Evolutionary conservation across 345 rosid genomes (phyloP).

Genomic region (Syzygium oleosum): DNA sequence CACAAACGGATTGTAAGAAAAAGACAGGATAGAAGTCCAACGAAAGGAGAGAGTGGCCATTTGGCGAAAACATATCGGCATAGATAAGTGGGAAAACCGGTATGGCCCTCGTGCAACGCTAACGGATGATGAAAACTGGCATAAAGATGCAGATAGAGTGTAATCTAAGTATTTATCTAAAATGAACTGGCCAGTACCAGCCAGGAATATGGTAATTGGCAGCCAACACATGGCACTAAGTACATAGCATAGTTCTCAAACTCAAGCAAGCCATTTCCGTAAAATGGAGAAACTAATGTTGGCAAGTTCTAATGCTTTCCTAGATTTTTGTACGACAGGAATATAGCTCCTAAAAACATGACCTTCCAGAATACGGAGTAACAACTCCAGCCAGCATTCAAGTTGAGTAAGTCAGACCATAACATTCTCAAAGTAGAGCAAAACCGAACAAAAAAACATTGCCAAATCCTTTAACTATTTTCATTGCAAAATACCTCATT

Average conservation of each 20-base stretch:
- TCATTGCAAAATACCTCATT: constrained; percentile 62
- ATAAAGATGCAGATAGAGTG: background rate
- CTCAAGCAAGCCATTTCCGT: background rate
- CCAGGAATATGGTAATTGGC: background rate
- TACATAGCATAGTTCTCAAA: background rate
- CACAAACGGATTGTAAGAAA: background rate
- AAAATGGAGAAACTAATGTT: background rate
- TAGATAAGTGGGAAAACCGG: background rate
- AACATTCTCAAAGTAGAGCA: background rate
- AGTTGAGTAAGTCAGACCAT: background rate
- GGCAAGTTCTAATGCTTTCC: background rate
- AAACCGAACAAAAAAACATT: background rate
- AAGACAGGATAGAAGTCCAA: background rate
- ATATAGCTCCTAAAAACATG: background rate
- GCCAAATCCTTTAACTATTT: background rate
- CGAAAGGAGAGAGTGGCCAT: background rate
- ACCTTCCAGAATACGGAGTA: background rate
- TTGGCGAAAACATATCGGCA: background rate
- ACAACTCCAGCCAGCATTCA: background rate
- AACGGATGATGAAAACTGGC: background rate
- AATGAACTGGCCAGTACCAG: background rate
- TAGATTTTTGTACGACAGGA: background rate
- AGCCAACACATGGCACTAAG: background rate
- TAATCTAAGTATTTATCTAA: background rate
- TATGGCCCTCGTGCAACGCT: background rate